Evolutionary conservation across 1,139 yeast species (phyloP).

Genomic region (Lodderomyces margitis): DNA sequence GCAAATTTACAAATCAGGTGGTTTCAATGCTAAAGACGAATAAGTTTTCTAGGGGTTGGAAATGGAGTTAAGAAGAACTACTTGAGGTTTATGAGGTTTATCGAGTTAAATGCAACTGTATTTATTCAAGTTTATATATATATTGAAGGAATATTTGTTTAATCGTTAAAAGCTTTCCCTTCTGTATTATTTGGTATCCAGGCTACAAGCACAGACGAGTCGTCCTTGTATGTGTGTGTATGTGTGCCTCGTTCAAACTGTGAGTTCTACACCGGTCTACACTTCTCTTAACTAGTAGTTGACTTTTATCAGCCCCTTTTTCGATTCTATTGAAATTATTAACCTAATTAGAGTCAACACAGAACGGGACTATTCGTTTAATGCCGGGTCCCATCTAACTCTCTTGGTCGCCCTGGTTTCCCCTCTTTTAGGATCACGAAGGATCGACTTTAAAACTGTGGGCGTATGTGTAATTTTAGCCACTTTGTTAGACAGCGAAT

Average conservation of each 20-base stretch:
- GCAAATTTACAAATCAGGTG: conserved; percentile 77
- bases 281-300: too few relatives aligned
- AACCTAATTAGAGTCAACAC: too few relatives aligned
- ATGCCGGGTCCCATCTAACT: conserved; percentile 22
- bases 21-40: conserved; percentile 26
- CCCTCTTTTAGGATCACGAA: neutral
- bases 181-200: too few relatives aligned
- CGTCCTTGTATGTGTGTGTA: too few relatives aligned
- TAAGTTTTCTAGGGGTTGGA: too few relatives aligned
- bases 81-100: neutral
- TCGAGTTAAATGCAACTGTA: too few relatives aligned
- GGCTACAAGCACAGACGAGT: too few relatives aligned
- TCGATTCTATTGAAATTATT: too few relatives aligned
- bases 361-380: neutral
- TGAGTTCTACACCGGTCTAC: too few relatives aligned
- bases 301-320: too few relatives aligned
- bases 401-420: conserved; percentile 19
- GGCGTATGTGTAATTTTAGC: neutral
- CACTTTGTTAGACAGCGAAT: neutral
- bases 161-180: too few relatives aligned
- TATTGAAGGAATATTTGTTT: neutral
- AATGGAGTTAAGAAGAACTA: neutral
- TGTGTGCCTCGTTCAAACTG: too few relatives aligned
- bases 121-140: neutral
- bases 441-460: neutral